Evolutionary conservation across 2,329 filamentous ascomycete genomes (phyloP), one percentile per base, ranked within the genome.

Genomic region (Ceratocystis eucalypticola): DNA sequence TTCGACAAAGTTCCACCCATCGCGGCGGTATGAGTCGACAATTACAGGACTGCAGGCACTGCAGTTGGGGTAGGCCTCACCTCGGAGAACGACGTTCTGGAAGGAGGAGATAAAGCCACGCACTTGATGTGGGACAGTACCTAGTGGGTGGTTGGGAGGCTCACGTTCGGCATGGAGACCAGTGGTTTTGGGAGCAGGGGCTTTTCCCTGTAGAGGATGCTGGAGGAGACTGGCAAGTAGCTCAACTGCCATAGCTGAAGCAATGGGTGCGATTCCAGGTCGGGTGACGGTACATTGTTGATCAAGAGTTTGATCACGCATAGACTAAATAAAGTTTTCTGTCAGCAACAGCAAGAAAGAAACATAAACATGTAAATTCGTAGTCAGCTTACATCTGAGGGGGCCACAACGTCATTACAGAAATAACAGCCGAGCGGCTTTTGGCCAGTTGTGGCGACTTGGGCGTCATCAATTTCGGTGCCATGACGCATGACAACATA

Each of bases 401-500:
- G 94, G 5, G 93, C 90, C 62, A 97, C 93, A 30, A 99, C 93
- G 74, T 99, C 94, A 72, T 96, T 97, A 77, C 94, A 99, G 76
- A 97, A 99, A 75, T 99, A 99, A 76, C 94, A 99, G 8, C 94
- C 94, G 30, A 97, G 80, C 28, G 89, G 85, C 65, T 84, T 79
- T 66, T 84, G 79, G n/a, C 77, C 80, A 30, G 89, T 85, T 64
- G 84, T 79, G 65, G 84, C 79, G n/a, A 77, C 80, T 63, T 80
- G 77, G n/a, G 46, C 25, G 6, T 64, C 46, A 53, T 76, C 74
- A 2, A 80, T 79, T 70, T 84, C 82, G 5, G 90, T 80, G 1
- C 94, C 94, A 75, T 99, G 94, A 66, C 94, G 85, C 94, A 99
- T 97, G 45, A 96, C 91, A 1, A 99, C 91, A 72, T 90, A 99